Conservation (phyloP, 1,284 basidiomycete species). For the Papiliotrema fonsecae region DNA sequence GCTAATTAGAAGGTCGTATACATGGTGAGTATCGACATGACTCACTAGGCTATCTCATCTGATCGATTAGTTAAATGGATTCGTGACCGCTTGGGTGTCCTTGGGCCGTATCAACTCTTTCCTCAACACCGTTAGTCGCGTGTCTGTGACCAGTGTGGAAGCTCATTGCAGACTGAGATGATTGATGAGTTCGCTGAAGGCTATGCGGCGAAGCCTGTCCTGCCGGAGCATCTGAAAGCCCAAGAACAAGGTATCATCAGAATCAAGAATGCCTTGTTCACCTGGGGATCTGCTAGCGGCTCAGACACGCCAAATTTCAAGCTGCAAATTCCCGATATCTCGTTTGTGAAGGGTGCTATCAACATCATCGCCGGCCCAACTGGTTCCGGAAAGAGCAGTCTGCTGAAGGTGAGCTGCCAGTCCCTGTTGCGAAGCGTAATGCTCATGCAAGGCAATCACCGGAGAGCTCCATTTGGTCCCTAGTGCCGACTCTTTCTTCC, state of each 20-base stretch:
- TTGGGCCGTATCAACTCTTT: conserved; percentile 53
- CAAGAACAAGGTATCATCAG: conserved; percentile 35
- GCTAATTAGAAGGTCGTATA: too few species aligned
- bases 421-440: background rate
- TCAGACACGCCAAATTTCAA: conserved; percentile 47
- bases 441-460: conserved; percentile 50
- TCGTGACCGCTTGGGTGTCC: conserved; percentile 51
- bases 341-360: conserved; percentile 56
- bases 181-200: conserved; percentile 51
- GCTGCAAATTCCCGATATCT: conserved; percentile 54
- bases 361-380: conserved; percentile 62
- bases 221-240: conserved; percentile 31
- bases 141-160: too few species aligned
- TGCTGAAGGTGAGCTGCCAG: conserved; percentile 33
- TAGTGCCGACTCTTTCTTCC: conserved; percentile 58
- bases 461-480: conserved; percentile 50
- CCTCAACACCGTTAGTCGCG: conserved; percentile 47
- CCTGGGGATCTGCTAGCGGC: conserved; percentile 34
- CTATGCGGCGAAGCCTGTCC: conserved; percentile 17
- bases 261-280: conserved; percentile 38
- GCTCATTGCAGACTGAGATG: conserved; percentile 52
- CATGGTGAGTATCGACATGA: conserved; percentile 13
- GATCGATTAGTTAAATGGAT: conserved; percentile 32
- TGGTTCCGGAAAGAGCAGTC: conserved; percentile 45
- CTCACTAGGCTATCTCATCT: conserved; percentile 9